These are phyloP conservation scores for Trichocladium uniseriatum DNA, from an alignment of 495 filamentous ascomycete species.

Conservation along the genomic window DNA sequence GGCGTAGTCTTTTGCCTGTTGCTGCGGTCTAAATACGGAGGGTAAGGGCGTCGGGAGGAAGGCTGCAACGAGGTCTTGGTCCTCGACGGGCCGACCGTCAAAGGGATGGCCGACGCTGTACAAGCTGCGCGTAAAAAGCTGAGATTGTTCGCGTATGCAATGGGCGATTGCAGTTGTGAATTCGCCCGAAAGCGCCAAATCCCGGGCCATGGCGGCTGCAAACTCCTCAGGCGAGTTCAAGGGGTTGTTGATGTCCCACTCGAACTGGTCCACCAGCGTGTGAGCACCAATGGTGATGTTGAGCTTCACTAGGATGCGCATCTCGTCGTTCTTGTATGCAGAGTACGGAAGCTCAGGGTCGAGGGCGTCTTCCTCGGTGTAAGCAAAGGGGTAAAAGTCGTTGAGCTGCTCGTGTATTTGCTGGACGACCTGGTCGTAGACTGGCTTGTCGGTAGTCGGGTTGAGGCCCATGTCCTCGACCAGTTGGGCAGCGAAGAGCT, in stretches of 20 bases:
- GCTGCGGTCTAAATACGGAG: slow-evolving; percentile 76
- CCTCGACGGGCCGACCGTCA: slow-evolving; percentile 86
- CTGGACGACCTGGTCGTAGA: slow-evolving; percentile 67
- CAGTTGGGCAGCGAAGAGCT: slow-evolving; percentile 77
- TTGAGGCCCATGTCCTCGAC: slow-evolving; percentile 82
- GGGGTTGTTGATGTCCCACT: slow-evolving; percentile 97
- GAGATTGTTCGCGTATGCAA: slow-evolving; percentile 89
- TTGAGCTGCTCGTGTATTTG: slow-evolving; percentile 83
- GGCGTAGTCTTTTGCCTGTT: slow-evolving; percentile 83
- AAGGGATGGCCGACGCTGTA: slow-evolving; percentile 92
- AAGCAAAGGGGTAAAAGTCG: slow-evolving; percentile 86
- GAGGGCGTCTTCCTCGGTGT: slow-evolving; percentile 79
- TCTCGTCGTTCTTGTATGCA: slow-evolving; percentile 97
- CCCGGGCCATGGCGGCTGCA: slow-evolving; percentile 75
- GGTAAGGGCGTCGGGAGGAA: slow-evolving; percentile 80
- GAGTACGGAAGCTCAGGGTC: slow-evolving; percentile 85
- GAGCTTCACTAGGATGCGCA: slow-evolving; percentile 89
- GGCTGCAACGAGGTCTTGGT: slow-evolving; percentile 72
- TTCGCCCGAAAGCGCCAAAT: slow-evolving; percentile 88
- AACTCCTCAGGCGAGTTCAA: slow-evolving; percentile 91
- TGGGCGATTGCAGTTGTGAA: slow-evolving; percentile 97
- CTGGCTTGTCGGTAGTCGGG: slow-evolving; percentile 52
- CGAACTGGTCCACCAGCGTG: slow-evolving; percentile 92
- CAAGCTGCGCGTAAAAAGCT: slow-evolving; percentile 86
- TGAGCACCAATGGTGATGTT: slow-evolving; percentile 97